Conservation (phyloP, 257 asterid species). For the Nicotiana knightiana region DNA sequence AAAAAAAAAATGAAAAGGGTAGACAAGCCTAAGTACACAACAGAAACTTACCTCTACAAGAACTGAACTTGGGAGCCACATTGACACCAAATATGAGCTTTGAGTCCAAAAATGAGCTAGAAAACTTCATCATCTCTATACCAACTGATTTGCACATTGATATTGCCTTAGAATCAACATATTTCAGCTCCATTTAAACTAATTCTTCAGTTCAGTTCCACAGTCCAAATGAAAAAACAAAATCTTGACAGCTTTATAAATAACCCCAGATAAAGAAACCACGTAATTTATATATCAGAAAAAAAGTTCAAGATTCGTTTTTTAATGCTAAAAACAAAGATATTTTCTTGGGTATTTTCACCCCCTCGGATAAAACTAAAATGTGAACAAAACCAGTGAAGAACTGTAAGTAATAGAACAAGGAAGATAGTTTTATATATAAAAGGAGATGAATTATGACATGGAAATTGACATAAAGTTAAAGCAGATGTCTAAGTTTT, state of each 20-base stretch:
- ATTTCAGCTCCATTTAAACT: slow-evolving; percentile 34
- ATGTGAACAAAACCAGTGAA: not conserved
- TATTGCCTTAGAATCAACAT: slow-evolving; percentile 31
- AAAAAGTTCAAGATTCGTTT: not conserved
- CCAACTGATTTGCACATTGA: slow-evolving; percentile 24
- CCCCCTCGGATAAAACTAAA: not conserved
- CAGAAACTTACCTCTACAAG: slow-evolving; percentile 39
- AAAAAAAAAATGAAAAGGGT: not conserved
- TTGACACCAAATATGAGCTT: slow-evolving; percentile 13
- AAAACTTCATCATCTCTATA: slow-evolving; percentile 33
- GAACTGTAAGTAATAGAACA: not conserved
- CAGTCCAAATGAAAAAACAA: not conserved
- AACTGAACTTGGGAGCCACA: slow-evolving; percentile 21
- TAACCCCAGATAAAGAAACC: not conserved
- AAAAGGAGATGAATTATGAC: not conserved
- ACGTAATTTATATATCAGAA: not conserved
- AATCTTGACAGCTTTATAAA: not conserved
- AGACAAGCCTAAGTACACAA: not conserved
- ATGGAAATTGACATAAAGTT: not conserved
- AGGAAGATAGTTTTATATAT: not conserved
- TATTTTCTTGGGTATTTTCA: slow-evolving; percentile 1
- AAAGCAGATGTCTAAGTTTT: not conserved
- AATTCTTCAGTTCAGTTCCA: not conserved
- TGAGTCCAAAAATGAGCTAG: slow-evolving; percentile 35
- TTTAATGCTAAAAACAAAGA: not conserved